Evolutionary conservation across 2,329 filamentous ascomycete species (phyloP).

Genomic region (Paradendryphiella salina): DNA sequence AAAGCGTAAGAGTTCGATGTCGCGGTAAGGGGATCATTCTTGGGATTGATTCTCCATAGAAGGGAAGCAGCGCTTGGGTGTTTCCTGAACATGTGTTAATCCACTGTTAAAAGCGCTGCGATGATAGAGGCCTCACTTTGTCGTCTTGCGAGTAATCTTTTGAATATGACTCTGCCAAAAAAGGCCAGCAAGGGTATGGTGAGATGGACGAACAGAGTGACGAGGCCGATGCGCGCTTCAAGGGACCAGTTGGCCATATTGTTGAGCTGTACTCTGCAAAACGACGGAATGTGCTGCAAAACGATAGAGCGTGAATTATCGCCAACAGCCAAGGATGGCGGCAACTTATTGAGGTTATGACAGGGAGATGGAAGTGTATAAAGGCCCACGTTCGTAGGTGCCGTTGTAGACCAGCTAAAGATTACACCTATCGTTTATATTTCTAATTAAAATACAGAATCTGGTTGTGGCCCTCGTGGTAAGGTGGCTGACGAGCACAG

Average conservation of each 20-base stretch:
- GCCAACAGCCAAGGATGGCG: too few species aligned
- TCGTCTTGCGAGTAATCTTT: neutral
- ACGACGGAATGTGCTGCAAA: too few species aligned
- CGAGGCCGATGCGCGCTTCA: constrained; percentile 4
- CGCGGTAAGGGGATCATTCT: neutral
- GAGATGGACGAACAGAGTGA: constrained; percentile 1
- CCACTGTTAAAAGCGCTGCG: neutral
- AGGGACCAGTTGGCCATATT: constrained; percentile 2
- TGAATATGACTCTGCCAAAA: neutral
- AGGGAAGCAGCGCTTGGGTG: neutral
- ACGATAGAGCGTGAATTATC: too few species aligned
- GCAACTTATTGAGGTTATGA: too few species aligned
- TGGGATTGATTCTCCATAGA: neutral
- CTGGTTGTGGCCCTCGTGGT: neutral
- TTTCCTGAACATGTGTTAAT: neutral
- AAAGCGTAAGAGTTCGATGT: neutral
- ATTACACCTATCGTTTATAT: neutral
- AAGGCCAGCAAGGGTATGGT: neutral
- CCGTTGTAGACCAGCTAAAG: neutral
- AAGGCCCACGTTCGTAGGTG: neutral
- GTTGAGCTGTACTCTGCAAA: neutral
- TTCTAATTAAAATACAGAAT: neutral
- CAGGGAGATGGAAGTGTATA: too few species aligned
- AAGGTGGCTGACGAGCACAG: too few species aligned
- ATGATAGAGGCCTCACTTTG: neutral